These are phyloP conservation scores for Geotrichum candidum DNA, from an alignment of 1,139 yeast species.

Conservation along the genomic window DNA sequence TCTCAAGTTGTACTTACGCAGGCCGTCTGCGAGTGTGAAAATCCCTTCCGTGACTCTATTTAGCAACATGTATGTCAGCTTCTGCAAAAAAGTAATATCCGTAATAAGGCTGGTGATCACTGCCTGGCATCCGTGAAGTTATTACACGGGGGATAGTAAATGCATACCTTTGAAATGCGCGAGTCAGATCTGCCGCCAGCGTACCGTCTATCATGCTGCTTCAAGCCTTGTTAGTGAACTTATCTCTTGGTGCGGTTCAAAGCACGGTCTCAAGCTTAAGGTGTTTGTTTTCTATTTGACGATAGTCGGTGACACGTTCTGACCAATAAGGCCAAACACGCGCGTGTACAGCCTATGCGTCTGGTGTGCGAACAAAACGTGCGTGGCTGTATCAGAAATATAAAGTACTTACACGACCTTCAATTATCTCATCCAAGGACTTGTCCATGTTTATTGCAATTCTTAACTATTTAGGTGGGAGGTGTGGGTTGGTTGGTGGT, in stretches of 20 bases:
- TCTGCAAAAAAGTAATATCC: neutral
- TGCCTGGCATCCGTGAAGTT: neutral
- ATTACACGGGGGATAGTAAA: neutral
- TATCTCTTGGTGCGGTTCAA: neutral
- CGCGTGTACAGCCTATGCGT: neutral
- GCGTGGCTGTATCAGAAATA: neutral
- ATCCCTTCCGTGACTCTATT: neutral
- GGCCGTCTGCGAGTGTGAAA: neutral
- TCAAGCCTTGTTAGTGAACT: neutral
- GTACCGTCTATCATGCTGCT: neutral
- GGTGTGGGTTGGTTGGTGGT: neutral
- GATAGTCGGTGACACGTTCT: neutral
- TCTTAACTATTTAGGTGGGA: neutral
- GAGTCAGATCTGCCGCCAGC: constrained; percentile 3
- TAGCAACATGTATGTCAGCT: neutral
- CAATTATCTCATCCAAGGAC: constrained; percentile 36
- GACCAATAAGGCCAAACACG: neutral
- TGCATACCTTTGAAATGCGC: constrained; percentile 5
- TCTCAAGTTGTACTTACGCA: neutral
- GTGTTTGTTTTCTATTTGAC: neutral
- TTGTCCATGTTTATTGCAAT: constrained; percentile 28
- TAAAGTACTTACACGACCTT: constrained; percentile 20
- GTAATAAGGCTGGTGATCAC: neutral
- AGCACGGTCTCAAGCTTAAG: neutral
- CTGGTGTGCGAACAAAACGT: neutral